Percentiles rank a stretch among this genome's conserved stretches.
phyloP scores from a whole-genome alignment of 306 rosid genomes.

The Fragaria iinumae region DNA sequence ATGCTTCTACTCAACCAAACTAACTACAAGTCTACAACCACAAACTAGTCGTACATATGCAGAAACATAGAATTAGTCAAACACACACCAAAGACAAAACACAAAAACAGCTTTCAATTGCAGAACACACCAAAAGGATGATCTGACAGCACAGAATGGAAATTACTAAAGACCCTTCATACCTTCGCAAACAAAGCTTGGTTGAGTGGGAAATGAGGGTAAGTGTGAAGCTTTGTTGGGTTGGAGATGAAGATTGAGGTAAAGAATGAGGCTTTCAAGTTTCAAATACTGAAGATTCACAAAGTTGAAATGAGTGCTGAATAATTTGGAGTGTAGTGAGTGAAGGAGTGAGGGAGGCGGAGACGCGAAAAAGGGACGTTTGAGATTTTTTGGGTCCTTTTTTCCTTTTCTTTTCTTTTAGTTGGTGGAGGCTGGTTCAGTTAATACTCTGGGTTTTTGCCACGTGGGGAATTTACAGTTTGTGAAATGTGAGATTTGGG shows the following conservation, averaged over 20 bases:
- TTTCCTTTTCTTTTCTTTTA: no score
- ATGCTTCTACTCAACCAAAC: not conserved
- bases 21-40: not conserved
- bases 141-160: not conserved
- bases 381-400: not conserved
- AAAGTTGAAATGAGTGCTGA: not conserved
- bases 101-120: not conserved
- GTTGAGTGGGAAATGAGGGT: not conserved
- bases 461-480: not conserved
- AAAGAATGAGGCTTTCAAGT: not conserved
- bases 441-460: not conserved
- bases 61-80: not conserved
- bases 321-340: not conserved
- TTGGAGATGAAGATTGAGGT: slow-evolving; percentile 5
- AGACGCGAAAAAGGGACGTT: slow-evolving; percentile 3
- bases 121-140: not conserved
- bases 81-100: not conserved
- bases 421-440: not conserved
- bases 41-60: not conserved
- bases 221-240: slow-evolving; percentile 4
- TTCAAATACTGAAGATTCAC: no score
- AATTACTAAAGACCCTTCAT: not conserved
- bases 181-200: slow-evolving; percentile 5
- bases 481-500: not conserved
- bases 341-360: slow-evolving; percentile 9